phyloP scores from a whole-genome alignment of 2,329 filamentous ascomycete species.

The Fusarium fujikuroi region DNA sequence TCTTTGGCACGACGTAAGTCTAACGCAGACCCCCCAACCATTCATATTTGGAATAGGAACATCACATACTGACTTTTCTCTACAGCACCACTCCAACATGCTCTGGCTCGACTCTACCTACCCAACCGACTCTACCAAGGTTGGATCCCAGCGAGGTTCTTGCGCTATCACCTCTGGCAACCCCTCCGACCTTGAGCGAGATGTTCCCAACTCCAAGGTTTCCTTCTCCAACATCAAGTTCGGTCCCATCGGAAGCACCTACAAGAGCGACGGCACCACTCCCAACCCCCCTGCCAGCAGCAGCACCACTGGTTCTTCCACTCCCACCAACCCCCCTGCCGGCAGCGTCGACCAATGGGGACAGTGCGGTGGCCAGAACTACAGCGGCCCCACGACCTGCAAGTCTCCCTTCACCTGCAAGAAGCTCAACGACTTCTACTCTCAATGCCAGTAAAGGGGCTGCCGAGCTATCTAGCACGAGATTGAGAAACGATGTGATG shows the following conservation, averaged over 20 bases:
- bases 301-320: neutral
- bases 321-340: conserved; percentile 5
- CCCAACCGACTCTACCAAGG: conserved; percentile 59
- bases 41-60: neutral
- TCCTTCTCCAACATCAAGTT: conserved; percentile 70
- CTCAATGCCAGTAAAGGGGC: conserved; percentile 52
- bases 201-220: conserved; percentile 60
- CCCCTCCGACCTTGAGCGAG: conserved; percentile 56
- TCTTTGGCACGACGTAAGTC: conserved; percentile 68
- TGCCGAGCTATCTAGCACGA: neutral
- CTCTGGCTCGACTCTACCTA: conserved; percentile 78
- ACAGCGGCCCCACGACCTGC: conserved; percentile 51
- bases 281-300: conserved; percentile 22
- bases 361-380: conserved; percentile 53
- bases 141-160: conserved; percentile 64
- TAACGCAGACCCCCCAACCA: neutral
- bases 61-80: conserved; percentile 9
- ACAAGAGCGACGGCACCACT: conserved; percentile 1
- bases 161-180: conserved; percentile 63
- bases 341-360: conserved; percentile 45
- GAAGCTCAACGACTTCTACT: conserved; percentile 54
- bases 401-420: conserved; percentile 50
- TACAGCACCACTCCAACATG: conserved; percentile 70
- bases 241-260: conserved; percentile 66
- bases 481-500: neutral